Evolutionary conservation across 2,329 filamentous ascomycete species (phyloP), one percentile per base, ranked within the genome.

Genomic region (Colletotrichum orbiculare): DNA sequence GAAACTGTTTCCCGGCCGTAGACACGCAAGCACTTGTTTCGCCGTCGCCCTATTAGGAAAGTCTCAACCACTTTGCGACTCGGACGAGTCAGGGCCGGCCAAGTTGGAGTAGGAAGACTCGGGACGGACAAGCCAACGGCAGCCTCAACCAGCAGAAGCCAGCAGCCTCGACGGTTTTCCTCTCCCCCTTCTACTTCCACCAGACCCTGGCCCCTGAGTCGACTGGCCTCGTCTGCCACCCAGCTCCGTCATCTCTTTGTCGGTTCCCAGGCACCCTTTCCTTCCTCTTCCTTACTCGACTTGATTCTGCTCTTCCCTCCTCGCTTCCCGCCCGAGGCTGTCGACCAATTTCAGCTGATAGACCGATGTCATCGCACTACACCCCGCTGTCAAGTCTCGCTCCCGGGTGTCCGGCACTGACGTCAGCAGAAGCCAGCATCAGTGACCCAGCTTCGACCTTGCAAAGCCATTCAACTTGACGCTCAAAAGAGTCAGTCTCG

Each of bases 21-120:
- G 58, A 63, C 63, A 53, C 63, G 63, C 63, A 66, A 66, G 56
- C 63, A 54, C 54, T 54, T 66, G 63, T 66, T 66, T 66, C 63
- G 63, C 25, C 57, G 35, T 66, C 58, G 63, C 63, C 63, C 58
- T 63, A 43, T 66, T 47, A 42, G 58, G 52, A 48, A 66, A 62
- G 63, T 62, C 63, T 49, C 63, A 66, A 66, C 58, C 58, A 43
- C 52, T 48, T 56, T 63, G 52, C 63, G 63, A 62, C 58, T 57
- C 63, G 58, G 63, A 63, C 53, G 63, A 56, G 52, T 63, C 47
- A 57, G 56, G 47, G 53, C 53, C 58, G 37, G 41, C 34, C 34
- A 38, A 25, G 35, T 45, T 25, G 25, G 25, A 25, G 25, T 25
- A 25, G 25, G 4, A 25, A 25, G 25, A 25, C 25, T 25, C 25